phyloP scores from a whole-genome alignment of 768 basidiomycete species.

The Dictyophora rubrovolvata region DNA sequence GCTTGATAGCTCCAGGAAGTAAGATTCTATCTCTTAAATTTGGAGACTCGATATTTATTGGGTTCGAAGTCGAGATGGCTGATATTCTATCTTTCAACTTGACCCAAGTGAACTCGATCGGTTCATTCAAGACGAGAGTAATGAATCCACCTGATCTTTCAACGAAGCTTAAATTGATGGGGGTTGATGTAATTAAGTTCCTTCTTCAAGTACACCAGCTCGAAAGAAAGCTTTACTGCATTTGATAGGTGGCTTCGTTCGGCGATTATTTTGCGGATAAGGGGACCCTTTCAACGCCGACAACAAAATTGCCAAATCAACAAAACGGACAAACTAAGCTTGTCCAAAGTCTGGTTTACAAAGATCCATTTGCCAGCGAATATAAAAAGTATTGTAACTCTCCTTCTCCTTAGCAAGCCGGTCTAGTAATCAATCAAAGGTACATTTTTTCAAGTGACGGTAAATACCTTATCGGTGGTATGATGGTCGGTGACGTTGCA shows the following conservation, averaged over 20 bases:
- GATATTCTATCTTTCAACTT: slow-evolving; percentile 67
- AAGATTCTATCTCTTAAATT: slow-evolving; percentile 10
- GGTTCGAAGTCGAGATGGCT: slow-evolving; percentile 50
- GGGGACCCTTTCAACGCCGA: not conserved
- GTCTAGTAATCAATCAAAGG: slow-evolving; percentile 14
- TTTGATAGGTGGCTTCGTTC: slow-evolving; percentile 49
- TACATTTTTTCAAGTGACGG: slow-evolving; percentile 67
- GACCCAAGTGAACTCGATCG: slow-evolving; percentile 39
- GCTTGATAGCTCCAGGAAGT: slow-evolving; percentile 65
- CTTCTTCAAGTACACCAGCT: not conserved
- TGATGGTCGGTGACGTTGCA: slow-evolving; percentile 60
- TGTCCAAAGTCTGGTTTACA: slow-evolving; percentile 53
- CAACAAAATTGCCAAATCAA: slow-evolving; percentile 9
- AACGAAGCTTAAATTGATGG: slow-evolving; percentile 61
- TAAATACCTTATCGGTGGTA: slow-evolving; percentile 61
- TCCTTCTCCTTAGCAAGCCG: not conserved
- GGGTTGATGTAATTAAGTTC: slow-evolving; percentile 35
- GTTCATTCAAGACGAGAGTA: slow-evolving; percentile 30
- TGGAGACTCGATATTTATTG: slow-evolving; percentile 4
- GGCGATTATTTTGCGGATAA: slow-evolving; percentile 66
- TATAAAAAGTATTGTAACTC: slow-evolving; percentile 51
- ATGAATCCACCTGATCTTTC: slow-evolving; percentile 60
- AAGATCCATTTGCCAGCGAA: slow-evolving; percentile 58
- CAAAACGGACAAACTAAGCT: slow-evolving; percentile 23
- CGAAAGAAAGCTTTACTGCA: not conserved